phyloP scores from a whole-genome alignment of 2,329 filamentous ascomycete genomes.

The Chrysoporthe puriensis region DNA sequence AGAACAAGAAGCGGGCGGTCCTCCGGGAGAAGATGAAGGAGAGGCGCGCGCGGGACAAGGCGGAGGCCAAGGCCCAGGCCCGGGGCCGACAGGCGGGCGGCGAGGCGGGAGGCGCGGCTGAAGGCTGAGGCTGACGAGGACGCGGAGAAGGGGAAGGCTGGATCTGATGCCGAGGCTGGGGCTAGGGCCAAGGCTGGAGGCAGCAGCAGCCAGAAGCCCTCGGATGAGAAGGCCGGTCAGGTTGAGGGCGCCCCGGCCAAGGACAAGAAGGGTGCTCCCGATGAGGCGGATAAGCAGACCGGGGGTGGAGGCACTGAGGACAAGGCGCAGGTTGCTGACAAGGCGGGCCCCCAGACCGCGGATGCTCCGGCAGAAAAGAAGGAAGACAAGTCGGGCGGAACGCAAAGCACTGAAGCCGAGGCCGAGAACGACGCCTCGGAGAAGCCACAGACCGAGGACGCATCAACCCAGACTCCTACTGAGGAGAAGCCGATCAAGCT shows the following conservation, averaged over 20 bases:
- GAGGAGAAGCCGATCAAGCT: slow-evolving; percentile 42
- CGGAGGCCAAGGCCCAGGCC: slow-evolving; percentile 32
- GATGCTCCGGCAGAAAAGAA: neutral
- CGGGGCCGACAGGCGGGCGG: slow-evolving; percentile 44
- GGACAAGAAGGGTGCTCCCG: neutral
- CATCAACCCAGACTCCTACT: slow-evolving; percentile 27
- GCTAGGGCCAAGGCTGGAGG: slow-evolving; percentile 14
- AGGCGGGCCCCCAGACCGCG: too few relatives aligned
- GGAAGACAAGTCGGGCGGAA: neutral
- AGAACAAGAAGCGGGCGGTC: slow-evolving; percentile 38
- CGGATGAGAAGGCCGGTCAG: neutral
- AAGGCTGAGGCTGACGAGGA: slow-evolving; percentile 37
- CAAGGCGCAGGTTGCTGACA: slow-evolving; percentile 15
- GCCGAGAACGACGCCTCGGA: slow-evolving; percentile 20
- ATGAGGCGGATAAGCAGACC: slow-evolving; percentile 20
- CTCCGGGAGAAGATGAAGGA: slow-evolving; percentile 46
- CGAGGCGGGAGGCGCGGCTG: slow-evolving; percentile 35
- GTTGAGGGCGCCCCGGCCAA: neutral
- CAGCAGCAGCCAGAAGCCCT: slow-evolving; percentile 13
- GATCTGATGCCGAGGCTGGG: slow-evolving; percentile 11
- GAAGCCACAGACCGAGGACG: slow-evolving; percentile 39
- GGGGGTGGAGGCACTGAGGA: slow-evolving; percentile 40
- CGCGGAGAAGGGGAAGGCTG: slow-evolving; percentile 34
- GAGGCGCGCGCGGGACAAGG: slow-evolving; percentile 33
- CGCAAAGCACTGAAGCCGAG: neutral